A percentile compares a stretch with the other conserved stretches of the same genome.
Evolutionary conservation across 2,329 filamentous ascomycete genomes (phyloP).

Genomic region (Trichoderma endophyticum): DNA sequence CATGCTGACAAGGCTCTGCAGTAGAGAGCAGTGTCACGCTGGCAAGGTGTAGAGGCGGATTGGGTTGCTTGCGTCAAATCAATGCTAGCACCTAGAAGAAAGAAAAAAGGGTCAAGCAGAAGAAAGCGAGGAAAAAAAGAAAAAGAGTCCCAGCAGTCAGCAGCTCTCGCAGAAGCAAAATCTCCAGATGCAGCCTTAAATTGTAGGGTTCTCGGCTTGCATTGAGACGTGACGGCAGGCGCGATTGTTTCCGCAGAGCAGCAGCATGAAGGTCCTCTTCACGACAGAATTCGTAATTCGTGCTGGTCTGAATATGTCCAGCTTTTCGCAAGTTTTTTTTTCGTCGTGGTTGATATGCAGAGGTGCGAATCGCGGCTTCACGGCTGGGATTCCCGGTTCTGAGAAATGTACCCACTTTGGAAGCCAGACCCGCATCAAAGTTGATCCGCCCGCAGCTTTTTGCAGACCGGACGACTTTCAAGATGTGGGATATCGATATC

Average conservation of each 20-base stretch:
- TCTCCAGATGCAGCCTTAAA: constrained; percentile 2
- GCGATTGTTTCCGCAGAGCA: background rate
- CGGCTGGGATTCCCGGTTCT: background rate
- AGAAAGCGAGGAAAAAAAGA: background rate
- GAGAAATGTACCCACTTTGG: background rate
- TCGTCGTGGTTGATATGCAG: background rate
- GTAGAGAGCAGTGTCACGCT: background rate
- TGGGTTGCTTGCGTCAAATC: background rate
- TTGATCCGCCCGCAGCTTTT: constrained; percentile 29
- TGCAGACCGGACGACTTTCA: background rate
- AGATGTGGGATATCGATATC: background rate
- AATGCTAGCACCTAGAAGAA: background rate
- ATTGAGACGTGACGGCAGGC: background rate
- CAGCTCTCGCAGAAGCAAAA: background rate
- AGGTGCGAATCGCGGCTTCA: constrained; percentile 13
- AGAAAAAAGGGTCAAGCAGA: background rate
- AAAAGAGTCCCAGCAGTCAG: background rate
- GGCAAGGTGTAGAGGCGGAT: background rate
- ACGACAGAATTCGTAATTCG: background rate
- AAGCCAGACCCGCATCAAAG: constrained; percentile 25
- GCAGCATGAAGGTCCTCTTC: background rate
- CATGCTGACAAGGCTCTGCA: constrained; percentile 37
- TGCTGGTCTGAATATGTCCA: background rate
- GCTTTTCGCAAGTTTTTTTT: background rate
- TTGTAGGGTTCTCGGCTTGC: constrained; percentile 8